Conservation (phyloP, 129 eudicot species). For the Gnaphalium uliginosum region DNA sequence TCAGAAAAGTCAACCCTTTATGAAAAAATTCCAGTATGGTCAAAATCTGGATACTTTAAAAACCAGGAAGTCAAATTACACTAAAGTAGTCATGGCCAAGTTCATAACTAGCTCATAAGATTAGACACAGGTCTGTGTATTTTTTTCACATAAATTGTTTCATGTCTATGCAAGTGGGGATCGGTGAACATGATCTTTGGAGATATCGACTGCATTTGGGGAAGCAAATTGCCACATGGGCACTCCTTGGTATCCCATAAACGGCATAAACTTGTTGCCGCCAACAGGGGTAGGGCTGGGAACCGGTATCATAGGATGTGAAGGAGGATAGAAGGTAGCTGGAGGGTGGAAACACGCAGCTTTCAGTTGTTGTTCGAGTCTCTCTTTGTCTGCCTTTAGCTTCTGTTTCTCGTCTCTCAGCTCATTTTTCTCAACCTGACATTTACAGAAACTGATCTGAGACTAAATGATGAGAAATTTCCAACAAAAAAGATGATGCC, state of each 20-base stretch:
- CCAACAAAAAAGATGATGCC: neutral
- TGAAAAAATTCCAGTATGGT: conserved; percentile 33
- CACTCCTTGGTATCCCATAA: conserved; percentile 60
- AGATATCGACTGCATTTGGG: conserved; percentile 66
- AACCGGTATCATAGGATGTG: conserved; percentile 42
- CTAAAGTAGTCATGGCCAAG: conserved; percentile 21
- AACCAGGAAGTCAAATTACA: conserved; percentile 28
- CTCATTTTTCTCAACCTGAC: conserved; percentile 78
- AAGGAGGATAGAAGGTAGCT: conserved; percentile 45
- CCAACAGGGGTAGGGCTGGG: conserved; percentile 38
- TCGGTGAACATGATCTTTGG: conserved; percentile 69
- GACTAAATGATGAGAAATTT: neutral
- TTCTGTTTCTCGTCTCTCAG: conserved; percentile 70
- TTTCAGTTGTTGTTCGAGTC: conserved; percentile 60
- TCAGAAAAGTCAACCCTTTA: conserved; percentile 22
- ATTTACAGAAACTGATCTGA: neutral
- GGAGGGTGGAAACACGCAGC: conserved; percentile 47
- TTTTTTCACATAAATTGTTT: conserved; percentile 8
- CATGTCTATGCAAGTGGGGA: conserved; percentile 63
- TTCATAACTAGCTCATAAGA: conserved; percentile 24
- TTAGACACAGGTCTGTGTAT: conserved; percentile 7
- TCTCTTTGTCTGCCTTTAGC: conserved; percentile 67
- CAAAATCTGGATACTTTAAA: conserved; percentile 33
- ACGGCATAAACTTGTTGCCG: conserved; percentile 58
- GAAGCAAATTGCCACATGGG: conserved; percentile 83